phyloP scores from a whole-genome alignment of 108 stramenopile genomes.

The Nannochloropsis oceanica region DNA sequence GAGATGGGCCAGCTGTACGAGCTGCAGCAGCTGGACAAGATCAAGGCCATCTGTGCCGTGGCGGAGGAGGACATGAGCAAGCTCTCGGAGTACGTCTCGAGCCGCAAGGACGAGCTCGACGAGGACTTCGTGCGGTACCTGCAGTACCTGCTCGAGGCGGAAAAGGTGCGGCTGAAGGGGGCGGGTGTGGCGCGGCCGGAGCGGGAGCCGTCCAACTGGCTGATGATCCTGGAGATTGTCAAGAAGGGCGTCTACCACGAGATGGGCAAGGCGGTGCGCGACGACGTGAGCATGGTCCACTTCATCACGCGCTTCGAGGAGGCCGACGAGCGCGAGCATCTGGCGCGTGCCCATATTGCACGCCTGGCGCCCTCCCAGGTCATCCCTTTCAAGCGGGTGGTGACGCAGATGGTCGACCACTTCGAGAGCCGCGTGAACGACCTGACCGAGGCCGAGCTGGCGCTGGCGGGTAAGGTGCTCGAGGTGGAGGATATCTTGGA shows the following conservation, averaged over 20 bases:
- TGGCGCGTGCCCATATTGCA: constrained; percentile 4
- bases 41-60: constrained; percentile 13
- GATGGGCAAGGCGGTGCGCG: constrained; percentile 12
- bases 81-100: constrained; percentile 15
- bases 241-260: constrained; percentile 14
- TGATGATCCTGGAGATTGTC: constrained; percentile 23
- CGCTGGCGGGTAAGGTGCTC: not conserved
- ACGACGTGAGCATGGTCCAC: constrained; percentile 13
- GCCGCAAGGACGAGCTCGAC: constrained; percentile 17
- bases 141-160: constrained; percentile 18
- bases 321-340: constrained; percentile 6
- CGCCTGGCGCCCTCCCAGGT: constrained; percentile 14
- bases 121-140: constrained; percentile 27
- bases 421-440: constrained; percentile 3
- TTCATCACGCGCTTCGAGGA: constrained; percentile 2
- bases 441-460: not conserved
- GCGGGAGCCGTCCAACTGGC: constrained; percentile 23
- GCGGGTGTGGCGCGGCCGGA: constrained; percentile 5
- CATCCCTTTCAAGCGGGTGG: constrained; percentile 7
- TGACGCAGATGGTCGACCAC: constrained; percentile 16
- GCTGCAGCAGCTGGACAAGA: constrained; percentile 31
- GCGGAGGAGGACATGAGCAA: constrained; percentile 23
- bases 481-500: constrained; percentile 13
- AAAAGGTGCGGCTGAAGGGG: not conserved
- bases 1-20: constrained; percentile 1